These are phyloP conservation scores for Sophora flavescens DNA, from an alignment of 306 rosid genomes.

Conservation along the genomic window DNA sequence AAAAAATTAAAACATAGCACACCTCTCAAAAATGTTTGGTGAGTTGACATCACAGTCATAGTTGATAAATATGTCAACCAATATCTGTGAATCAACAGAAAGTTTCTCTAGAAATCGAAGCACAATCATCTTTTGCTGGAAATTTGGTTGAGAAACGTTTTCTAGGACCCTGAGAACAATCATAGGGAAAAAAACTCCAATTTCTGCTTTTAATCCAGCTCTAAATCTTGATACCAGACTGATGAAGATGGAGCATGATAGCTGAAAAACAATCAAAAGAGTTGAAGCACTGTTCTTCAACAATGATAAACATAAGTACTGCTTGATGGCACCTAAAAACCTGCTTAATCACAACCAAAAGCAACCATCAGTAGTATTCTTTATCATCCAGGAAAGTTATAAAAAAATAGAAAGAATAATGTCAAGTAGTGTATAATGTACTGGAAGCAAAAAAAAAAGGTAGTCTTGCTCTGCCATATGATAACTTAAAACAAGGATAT, in stretches of 20 bases:
- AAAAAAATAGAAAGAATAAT: not conserved
- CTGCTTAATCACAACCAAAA: conserved; percentile 70
- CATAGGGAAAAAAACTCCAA: conserved; percentile 99
- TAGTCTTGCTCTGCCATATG: not conserved
- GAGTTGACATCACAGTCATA: conserved; percentile 99
- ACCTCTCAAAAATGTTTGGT: conserved; percentile 99
- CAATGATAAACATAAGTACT: conserved; percentile 93
- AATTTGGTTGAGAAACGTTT: conserved; percentile 96
- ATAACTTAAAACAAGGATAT: conserved; percentile 29
- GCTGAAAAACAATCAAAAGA: conserved; percentile 94
- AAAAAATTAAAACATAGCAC: conserved; percentile 45
- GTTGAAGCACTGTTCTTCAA: conserved; percentile 99
- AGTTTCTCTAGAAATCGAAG: conserved; percentile 96
- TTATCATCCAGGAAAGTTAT: conserved; percentile 28
- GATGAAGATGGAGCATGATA: conserved; percentile 97
- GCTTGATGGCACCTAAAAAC: conserved; percentile 99
- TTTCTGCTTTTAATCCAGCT: conserved; percentile 97
- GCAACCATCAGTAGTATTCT: conserved; percentile 37
- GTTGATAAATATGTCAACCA: conserved; percentile 96
- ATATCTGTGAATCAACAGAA: conserved; percentile 92
- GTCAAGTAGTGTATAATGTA: not conserved
- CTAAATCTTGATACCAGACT: conserved; percentile 99
- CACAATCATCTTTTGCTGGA: conserved; percentile 98
- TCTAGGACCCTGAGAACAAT: conserved; percentile 98
- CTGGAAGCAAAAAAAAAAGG: not conserved